Conservation (phyloP, 495 filamentous ascomycete genomes). For the Melanomma pulvis-pyrius region DNA sequence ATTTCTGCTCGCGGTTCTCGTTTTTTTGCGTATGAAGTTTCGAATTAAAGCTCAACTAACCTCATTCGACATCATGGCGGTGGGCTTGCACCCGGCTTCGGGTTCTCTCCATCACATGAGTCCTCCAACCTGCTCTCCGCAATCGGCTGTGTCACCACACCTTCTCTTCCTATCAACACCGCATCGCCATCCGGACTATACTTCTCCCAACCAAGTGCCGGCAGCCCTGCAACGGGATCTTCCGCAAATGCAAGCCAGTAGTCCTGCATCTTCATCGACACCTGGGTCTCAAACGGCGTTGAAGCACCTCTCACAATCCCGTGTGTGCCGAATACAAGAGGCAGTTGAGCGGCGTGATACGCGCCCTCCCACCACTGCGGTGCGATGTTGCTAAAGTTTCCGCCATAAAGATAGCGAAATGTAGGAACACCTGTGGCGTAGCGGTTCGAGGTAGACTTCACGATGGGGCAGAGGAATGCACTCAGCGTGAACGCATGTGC, state of each 20-base stretch:
- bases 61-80: neutral
- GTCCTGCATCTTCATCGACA: conserved; percentile 35
- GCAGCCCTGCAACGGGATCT: conserved; percentile 24
- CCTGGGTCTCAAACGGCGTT: conserved; percentile 30
- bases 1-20: too few species aligned
- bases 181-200: conserved; percentile 18
- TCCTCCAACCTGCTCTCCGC: conserved; percentile 17
- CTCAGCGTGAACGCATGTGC: conserved; percentile 22
- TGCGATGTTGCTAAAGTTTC: conserved; percentile 53
- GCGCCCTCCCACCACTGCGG: conserved; percentile 45
- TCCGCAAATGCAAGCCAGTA: conserved; percentile 30
- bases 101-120: neutral
- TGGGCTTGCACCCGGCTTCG: neutral
- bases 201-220: conserved; percentile 18
- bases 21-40: too few species aligned
- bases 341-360: conserved; percentile 37
- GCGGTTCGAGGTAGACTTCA: conserved; percentile 30
- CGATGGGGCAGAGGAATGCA: conserved; percentile 34
- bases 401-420: conserved; percentile 52
- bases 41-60: too few species aligned
- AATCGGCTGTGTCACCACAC: conserved; percentile 12
- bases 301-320: conserved; percentile 18
- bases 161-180: conserved; percentile 8
- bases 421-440: conserved; percentile 36
- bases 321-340: conserved; percentile 34